phyloP scores from a whole-genome alignment of 2,329 filamentous ascomycete genomes.

The Cladobotryum mycophilum region DNA sequence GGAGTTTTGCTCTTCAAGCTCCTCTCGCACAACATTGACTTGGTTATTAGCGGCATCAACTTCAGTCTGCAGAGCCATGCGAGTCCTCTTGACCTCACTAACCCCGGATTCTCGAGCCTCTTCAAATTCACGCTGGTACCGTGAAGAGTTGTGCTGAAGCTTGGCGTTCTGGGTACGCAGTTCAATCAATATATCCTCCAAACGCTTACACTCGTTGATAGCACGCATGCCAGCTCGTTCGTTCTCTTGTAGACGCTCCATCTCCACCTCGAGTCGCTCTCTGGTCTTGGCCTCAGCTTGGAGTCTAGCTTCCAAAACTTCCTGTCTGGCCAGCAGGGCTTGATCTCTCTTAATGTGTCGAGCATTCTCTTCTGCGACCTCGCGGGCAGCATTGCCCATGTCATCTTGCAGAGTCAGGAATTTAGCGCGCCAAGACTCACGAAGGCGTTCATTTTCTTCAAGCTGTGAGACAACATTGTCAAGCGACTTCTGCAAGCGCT shows the following conservation, averaged over 20 bases:
- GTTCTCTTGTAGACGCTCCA: constrained; percentile 57
- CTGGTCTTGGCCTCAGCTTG: constrained; percentile 67
- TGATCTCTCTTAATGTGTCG: constrained; percentile 73
- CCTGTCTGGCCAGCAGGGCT: constrained; percentile 69
- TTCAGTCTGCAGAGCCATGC: constrained; percentile 71
- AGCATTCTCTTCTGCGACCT: constrained; percentile 78
- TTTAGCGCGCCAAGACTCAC: constrained; percentile 77
- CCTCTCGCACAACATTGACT: constrained; percentile 73
- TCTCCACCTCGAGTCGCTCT: constrained; percentile 60
- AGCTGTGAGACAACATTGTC: constrained; percentile 70
- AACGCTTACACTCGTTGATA: constrained; percentile 54
- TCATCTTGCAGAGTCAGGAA: constrained; percentile 82
- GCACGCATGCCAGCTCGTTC: constrained; percentile 61
- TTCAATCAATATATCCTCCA: constrained; percentile 50
- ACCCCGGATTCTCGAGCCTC: constrained; percentile 75
- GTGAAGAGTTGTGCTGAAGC: constrained; percentile 61
- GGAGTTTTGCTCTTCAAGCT: constrained; percentile 72
- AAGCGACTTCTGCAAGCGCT: constrained; percentile 67
- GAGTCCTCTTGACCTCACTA: constrained; percentile 74
- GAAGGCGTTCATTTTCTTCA: constrained; percentile 77
- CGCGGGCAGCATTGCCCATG: constrained; percentile 70
- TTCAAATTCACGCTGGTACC: constrained; percentile 74
- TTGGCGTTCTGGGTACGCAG: constrained; percentile 62
- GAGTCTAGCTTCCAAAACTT: constrained; percentile 71
- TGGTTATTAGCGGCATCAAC: constrained; percentile 79